Evolutionary conservation across 176 grass and related monocot genomes (phyloP), one percentile per base, ranked within the genome.

Genomic region (Eremochloa ophiuroides): DNA sequence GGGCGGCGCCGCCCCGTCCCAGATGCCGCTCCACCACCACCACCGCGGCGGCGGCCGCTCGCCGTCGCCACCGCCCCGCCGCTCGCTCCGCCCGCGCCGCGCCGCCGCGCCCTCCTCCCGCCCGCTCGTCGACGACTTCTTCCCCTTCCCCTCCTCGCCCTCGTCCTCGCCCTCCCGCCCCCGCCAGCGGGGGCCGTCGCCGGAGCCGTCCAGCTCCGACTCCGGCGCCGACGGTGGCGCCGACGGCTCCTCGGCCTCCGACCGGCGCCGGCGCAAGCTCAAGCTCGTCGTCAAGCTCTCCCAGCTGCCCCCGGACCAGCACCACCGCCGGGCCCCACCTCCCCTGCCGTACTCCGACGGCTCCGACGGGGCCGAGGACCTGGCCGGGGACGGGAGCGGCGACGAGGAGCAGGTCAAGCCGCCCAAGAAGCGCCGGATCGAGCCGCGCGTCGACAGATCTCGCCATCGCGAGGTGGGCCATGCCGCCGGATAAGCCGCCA

Each of bases 401-500:
- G 89, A 80, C 73, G 91, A 93, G 73, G 96, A 95, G 35, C 79
- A 87, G 62, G 79, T 90, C 73, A 95, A 93, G 82, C 97, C 97
- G 62, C 88, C 84, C 67, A 99, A 95, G 85, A 99, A 99, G 89
- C 89, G 91, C 79, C 88, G 86, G 82, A 95, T 95, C 84, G 93
- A 93, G 47, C 67, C 78, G 41, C 87, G 56, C 65, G 69, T 64
- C 60, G 69, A 85, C 91, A 91, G 91, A 92, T 97, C 89, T 87
- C 85, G 79, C 66, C 80, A 71, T 70, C 69, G 41, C 31, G 89
- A 78, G 66, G 86, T 86, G 74, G 71, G 22, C 15, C 27, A 67
- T 35, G 39, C 58, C 23, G 31, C 34, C 66, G 7, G 75, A 70
- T 78, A 84, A 71, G 69, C 31, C 55, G 27, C 38, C 63, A 65